These are phyloP conservation scores for Clathrus columnatus DNA, from an alignment of 768 basidiomycete genomes.

Conservation along the genomic window DNA sequence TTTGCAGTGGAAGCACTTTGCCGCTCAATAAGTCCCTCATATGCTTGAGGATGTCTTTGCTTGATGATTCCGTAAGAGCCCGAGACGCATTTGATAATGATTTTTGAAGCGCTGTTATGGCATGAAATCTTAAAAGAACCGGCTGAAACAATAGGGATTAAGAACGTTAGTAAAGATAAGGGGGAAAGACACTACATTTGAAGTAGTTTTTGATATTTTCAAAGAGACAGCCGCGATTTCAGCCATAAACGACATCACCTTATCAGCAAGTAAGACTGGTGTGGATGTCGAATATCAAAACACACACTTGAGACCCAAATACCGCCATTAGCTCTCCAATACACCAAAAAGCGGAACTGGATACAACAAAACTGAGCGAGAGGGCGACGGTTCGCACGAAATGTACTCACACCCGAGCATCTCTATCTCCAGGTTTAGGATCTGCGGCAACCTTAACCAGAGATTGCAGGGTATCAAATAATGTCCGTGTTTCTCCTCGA, in stretches of 20 bases:
- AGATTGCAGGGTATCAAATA: slow-evolving; percentile 80
- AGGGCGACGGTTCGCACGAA: background rate
- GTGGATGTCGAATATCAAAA: background rate
- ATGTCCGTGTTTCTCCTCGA: slow-evolving; percentile 69
- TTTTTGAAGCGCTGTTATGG: slow-evolving; percentile 69
- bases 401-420: slow-evolving; percentile 53
- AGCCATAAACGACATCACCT: slow-evolving; percentile 95
- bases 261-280: background rate
- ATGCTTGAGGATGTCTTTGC: slow-evolving; percentile 80
- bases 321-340: slow-evolving; percentile 83
- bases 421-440: slow-evolving; percentile 55
- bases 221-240: slow-evolving; percentile 64
- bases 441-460: slow-evolving; percentile 72
- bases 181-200: slow-evolving; percentile 43
- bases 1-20: slow-evolving; percentile 77
- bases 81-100: slow-evolving; percentile 72
- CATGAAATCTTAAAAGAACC: slow-evolving; percentile 74
- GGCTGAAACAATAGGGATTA: slow-evolving; percentile 36
- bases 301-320: slow-evolving; percentile 73
- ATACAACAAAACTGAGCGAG: background rate
- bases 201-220: slow-evolving; percentile 59
- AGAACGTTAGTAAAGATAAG: slow-evolving; percentile 1
- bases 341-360: slow-evolving; percentile 75
- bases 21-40: slow-evolving; percentile 68
- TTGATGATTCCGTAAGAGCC: slow-evolving; percentile 68